phyloP scores from a whole-genome alignment of 371 early-diverging fungal genomes.

The Rhizomucor pusillus region DNA sequence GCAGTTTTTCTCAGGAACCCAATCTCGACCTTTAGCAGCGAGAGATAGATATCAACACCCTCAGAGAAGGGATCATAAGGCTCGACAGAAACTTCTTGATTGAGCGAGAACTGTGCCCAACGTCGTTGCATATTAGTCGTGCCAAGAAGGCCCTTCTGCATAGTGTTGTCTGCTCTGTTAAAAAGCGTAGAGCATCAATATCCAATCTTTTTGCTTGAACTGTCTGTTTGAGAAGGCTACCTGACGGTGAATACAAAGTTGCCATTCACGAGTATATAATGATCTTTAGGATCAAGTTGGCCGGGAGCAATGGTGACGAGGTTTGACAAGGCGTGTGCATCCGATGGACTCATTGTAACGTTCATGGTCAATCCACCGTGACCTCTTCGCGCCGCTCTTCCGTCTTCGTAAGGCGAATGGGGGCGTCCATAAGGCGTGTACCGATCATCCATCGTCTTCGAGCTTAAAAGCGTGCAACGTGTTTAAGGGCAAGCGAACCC shows the following conservation, averaged over 20 bases:
- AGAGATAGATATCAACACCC: conserved; percentile 67
- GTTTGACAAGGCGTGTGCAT: conserved; percentile 78
- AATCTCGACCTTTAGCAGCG: conserved; percentile 71
- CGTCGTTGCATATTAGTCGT: conserved; percentile 77
- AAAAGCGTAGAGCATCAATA: not conserved
- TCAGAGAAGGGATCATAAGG: conserved; percentile 68
- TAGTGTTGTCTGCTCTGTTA: conserved; percentile 51
- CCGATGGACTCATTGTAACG: conserved; percentile 53
- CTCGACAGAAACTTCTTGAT: conserved; percentile 76
- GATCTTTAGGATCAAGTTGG: conserved; percentile 66
- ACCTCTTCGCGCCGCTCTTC: not conserved
- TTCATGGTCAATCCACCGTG: conserved; percentile 5
- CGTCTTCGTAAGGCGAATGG: not conserved
- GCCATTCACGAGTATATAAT: conserved; percentile 75
- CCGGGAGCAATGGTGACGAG: conserved; percentile 67
- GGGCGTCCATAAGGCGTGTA: not conserved
- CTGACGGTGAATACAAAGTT: conserved; percentile 76
- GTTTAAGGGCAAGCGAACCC: no score
- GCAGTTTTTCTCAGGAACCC: conserved; percentile 54
- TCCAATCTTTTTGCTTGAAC: not conserved
- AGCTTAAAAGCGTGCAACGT: not conserved
- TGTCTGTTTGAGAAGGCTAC: conserved; percentile 34
- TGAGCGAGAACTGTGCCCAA: conserved; percentile 84
- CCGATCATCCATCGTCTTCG: not conserved
- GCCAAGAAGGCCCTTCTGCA: conserved; percentile 70